phyloP scores from a whole-genome alignment of 2,329 filamentous ascomycete genomes.

The Penicillium glabrum region DNA sequence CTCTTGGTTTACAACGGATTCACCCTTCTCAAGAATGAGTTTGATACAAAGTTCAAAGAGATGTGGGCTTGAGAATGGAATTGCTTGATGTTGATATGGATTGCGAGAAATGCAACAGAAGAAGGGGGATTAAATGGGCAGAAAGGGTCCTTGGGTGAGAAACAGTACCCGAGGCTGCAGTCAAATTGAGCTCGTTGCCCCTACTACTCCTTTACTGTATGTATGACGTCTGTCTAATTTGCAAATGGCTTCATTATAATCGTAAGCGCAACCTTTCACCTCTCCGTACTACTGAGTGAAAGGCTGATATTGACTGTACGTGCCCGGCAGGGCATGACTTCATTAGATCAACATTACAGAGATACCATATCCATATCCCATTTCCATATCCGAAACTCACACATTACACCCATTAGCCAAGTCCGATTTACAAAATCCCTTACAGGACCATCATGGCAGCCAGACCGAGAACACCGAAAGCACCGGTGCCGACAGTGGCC shows the following conservation, averaged over 20 bases:
- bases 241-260: background rate
- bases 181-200: background rate
- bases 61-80: conserved; percentile 29
- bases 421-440: background rate
- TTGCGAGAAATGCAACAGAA: background rate
- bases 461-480: conserved; percentile 42
- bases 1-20: conserved; percentile 29
- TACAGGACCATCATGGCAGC: conserved; percentile 45
- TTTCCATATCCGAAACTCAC: conserved; percentile 15
- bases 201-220: background rate
- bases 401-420: conserved; percentile 4
- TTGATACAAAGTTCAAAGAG: conserved; percentile 35
- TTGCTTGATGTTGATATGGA: background rate
- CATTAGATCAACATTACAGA: conserved; percentile 19
- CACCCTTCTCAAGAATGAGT: conserved; percentile 29
- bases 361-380: background rate
- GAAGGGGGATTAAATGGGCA: background rate
- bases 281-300: background rate
- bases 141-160: background rate
- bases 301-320: background rate
- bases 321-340: conserved; percentile 13
- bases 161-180: background rate
- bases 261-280: background rate
- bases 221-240: background rate
- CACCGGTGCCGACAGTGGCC: conserved; percentile 31